These are phyloP conservation scores for Podospora didyma DNA, from an alignment of 495 filamentous ascomycete species.

Conservation along the genomic window DNA sequence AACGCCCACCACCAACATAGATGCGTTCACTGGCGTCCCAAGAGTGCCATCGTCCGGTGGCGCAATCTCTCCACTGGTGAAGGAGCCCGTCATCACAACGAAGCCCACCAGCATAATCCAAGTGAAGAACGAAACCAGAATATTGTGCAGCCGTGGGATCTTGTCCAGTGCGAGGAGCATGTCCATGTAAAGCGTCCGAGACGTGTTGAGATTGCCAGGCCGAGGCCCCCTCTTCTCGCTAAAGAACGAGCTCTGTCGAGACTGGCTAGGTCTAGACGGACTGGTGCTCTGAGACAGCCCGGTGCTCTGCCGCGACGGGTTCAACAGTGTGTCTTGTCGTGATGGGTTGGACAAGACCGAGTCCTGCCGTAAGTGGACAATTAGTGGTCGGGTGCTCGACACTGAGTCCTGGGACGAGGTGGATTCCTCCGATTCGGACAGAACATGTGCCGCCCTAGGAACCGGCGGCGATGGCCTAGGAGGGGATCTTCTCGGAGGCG, in stretches of 20 bases:
- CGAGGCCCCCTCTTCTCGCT: neutral
- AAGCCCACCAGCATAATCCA: constrained; percentile 40
- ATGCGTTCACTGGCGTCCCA: constrained; percentile 5
- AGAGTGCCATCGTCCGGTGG: neutral
- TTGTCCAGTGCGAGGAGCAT: constrained; percentile 37
- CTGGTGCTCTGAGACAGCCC: neutral
- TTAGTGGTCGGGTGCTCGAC: neutral
- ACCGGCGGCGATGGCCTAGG: neutral
- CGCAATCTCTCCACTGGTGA: constrained; percentile 19
- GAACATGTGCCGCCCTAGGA: neutral
- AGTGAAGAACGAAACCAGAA: constrained; percentile 26
- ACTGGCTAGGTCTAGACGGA: neutral
- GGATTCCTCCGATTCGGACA: neutral
- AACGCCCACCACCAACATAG: constrained; percentile 24
- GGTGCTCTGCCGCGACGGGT: neutral
- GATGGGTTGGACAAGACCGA: neutral
- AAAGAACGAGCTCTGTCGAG: neutral
- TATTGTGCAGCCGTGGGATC: constrained; percentile 34
- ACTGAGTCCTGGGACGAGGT: neutral
- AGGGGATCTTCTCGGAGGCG: too few relatives aligned
- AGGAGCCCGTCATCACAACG: constrained; percentile 38
- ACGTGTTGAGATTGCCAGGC: neutral
- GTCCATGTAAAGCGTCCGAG: constrained; percentile 32
- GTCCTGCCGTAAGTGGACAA: neutral
- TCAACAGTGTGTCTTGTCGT: neutral